These are phyloP conservation scores for Candida krabiensis DNA, from an alignment of 805 yeast genomes.

Conservation along the genomic window DNA sequence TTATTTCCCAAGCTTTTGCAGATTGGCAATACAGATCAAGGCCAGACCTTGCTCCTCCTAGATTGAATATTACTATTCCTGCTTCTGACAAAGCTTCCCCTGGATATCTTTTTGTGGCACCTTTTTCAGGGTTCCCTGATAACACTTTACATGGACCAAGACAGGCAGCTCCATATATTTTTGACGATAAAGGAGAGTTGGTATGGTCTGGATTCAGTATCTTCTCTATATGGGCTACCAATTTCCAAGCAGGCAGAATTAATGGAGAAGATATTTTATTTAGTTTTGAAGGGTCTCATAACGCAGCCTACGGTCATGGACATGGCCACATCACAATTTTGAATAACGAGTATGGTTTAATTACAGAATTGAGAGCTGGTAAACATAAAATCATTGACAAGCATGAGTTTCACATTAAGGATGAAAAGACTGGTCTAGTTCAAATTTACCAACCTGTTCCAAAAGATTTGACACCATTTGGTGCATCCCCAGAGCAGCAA, in stretches of 20 bases:
- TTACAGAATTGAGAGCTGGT: slow-evolving; percentile 36
- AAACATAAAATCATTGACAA: slow-evolving; percentile 35
- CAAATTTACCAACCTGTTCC: slow-evolving; percentile 36
- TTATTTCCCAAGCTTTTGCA: slow-evolving; percentile 18
- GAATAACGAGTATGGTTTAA: slow-evolving; percentile 31
- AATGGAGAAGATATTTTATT: slow-evolving; percentile 31
- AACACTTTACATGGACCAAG: slow-evolving; percentile 25
- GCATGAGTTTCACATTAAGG: slow-evolving; percentile 38
- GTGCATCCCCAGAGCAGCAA: slow-evolving; percentile 27
- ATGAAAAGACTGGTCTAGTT: slow-evolving; percentile 32
- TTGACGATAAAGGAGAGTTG: slow-evolving; percentile 34
- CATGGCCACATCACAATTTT: slow-evolving; percentile 36
- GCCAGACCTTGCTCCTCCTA: slow-evolving; percentile 37
- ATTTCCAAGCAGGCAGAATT: slow-evolving; percentile 31
- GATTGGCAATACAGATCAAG: slow-evolving; percentile 36
- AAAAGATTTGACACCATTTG: slow-evolving; percentile 30
- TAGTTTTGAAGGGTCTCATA: slow-evolving; percentile 38
- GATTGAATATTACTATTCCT: slow-evolving; percentile 33
- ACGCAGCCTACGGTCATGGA: slow-evolving; percentile 22
- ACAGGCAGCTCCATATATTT: slow-evolving; percentile 39
- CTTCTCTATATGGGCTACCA: slow-evolving; percentile 34
- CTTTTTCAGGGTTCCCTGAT: slow-evolving; percentile 23
- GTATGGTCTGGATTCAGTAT: slow-evolving; percentile 39
- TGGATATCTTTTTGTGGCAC: slow-evolving; percentile 36
- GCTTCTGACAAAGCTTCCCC: slow-evolving; percentile 24